Percentiles rank a stretch among this genome's conserved stretches.
phyloP scores from a whole-genome alignment of 768 basidiomycete genomes.

The Mycena maculata region DNA sequence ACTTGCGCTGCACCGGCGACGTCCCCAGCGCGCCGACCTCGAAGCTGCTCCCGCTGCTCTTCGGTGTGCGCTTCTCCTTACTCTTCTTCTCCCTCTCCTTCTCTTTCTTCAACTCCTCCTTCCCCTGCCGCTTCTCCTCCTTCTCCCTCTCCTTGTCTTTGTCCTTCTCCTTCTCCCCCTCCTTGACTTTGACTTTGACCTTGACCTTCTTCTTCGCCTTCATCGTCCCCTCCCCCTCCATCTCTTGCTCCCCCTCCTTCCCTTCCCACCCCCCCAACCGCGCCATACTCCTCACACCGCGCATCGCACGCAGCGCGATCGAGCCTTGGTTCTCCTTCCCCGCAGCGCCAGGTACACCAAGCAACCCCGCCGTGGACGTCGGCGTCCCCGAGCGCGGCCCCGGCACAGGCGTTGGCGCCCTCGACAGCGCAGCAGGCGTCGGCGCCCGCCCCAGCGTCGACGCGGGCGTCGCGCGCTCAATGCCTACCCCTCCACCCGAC shows the following conservation, averaged over 20 bases:
- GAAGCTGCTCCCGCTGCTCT: conserved; percentile 72
- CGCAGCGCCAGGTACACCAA: conserved; percentile 49
- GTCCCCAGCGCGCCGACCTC: conserved; percentile 68
- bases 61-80: conserved; percentile 49
- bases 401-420: conserved; percentile 35
- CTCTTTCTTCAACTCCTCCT: too few species aligned
- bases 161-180: conserved; percentile 43
- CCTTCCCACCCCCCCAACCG: conserved; percentile 56
- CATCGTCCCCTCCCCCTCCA: conserved; percentile 50
- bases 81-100: conserved; percentile 34
- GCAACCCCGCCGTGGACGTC: conserved; percentile 50
- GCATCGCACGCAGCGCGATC: conserved; percentile 83
- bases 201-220: conserved; percentile 46
- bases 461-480: conserved; percentile 20
- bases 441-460: conserved; percentile 33
- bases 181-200: conserved; percentile 42
- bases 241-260: conserved; percentile 34
- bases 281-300: conserved; percentile 80
- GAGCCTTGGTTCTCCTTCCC: conserved; percentile 56
- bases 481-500: conserved; percentile 9
- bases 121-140: too few species aligned
- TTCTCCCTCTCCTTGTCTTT: conserved; percentile 25
- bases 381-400: conserved; percentile 52
- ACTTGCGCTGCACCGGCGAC: conserved; percentile 65
- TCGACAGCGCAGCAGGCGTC: conserved; percentile 28